phyloP scores from a whole-genome alignment of 2,329 filamentous ascomycete species.

The Diaporthe ilicicola region DNA sequence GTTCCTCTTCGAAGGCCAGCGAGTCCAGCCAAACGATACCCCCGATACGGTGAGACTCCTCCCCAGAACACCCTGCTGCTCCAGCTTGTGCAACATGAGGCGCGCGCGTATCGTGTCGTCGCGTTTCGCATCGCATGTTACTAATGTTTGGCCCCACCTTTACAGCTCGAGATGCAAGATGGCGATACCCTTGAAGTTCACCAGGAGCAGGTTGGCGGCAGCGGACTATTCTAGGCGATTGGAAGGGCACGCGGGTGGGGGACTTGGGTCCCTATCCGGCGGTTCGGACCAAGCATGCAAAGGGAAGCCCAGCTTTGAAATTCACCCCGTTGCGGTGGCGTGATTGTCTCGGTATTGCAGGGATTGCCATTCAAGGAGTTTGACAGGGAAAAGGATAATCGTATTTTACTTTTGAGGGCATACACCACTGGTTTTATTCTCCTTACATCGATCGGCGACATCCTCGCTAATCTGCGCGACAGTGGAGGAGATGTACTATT shows the following conservation, averaged over 20 bases:
- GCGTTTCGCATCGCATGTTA: not conserved
- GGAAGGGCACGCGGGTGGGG: slow-evolving; percentile 5
- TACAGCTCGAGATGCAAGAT: slow-evolving; percentile 93
- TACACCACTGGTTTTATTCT: slow-evolving; percentile 5
- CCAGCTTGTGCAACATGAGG: not conserved
- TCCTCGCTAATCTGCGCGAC: slow-evolving; percentile 20
- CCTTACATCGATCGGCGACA: slow-evolving; percentile 7
- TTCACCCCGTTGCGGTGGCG: slow-evolving; percentile 14
- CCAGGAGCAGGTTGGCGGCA: slow-evolving; percentile 95
- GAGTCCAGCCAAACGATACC: slow-evolving; percentile 88
- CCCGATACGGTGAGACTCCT: slow-evolving; percentile 81
- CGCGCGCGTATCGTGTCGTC: not conserved
- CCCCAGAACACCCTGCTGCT: not conserved
- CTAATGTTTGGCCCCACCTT: not conserved
- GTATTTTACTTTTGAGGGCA: slow-evolving; percentile 20
- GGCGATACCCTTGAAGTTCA: slow-evolving; percentile 97
- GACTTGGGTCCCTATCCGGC: not conserved
- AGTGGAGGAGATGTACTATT: slow-evolving; percentile 4
- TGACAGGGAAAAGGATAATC: slow-evolving; percentile 28
- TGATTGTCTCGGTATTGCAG: slow-evolving; percentile 23
- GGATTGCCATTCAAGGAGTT: slow-evolving; percentile 19
- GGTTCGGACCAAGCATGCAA: slow-evolving; percentile 18
- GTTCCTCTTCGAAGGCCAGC: slow-evolving; percentile 95
- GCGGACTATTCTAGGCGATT: slow-evolving; percentile 37
- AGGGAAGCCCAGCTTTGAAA: slow-evolving; percentile 3